phyloP scores from a whole-genome alignment of 495 filamentous ascomycete species.

The Chaetomium fimeti region DNA sequence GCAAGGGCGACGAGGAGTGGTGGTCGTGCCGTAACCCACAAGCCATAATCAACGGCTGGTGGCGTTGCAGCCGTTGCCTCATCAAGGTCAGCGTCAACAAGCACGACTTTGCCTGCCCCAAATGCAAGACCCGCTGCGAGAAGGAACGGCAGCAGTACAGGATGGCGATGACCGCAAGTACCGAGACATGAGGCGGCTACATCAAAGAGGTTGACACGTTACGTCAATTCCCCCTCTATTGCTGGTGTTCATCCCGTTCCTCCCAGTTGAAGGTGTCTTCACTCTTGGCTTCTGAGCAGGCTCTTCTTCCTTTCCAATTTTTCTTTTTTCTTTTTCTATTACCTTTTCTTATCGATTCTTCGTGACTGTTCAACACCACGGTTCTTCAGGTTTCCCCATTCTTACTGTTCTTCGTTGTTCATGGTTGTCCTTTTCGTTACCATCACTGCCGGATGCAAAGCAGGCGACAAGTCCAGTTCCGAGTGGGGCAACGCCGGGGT shows the following conservation, averaged over 20 bases:
- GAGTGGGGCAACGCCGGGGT: constrained; percentile 1
- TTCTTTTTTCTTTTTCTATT: neutral
- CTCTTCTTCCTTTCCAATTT: no score
- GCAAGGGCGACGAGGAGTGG: constrained; percentile 23
- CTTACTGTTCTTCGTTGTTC: neutral
- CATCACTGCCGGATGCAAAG: neutral
- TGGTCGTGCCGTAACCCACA: constrained; percentile 22
- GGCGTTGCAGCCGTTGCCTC: constrained; percentile 50
- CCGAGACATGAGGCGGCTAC: neutral
- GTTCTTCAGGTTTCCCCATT: neutral
- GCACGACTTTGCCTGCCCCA: constrained; percentile 42
- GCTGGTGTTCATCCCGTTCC: neutral
- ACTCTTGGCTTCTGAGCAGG: no score
- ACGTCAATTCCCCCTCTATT: no score
- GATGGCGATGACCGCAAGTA: neutral
- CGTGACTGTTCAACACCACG: neutral
- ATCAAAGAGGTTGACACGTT: neutral
- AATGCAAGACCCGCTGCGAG: constrained; percentile 45
- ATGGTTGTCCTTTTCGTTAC: neutral
- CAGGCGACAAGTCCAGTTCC: neutral
- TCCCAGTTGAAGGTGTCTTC: neutral
- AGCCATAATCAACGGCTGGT: constrained; percentile 42
- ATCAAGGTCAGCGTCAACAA: constrained; percentile 35
- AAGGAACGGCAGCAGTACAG: constrained; percentile 32
- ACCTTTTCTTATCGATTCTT: neutral